Base-by-base conservation (phyloP, 75 land plant species). In the Gnetum montanum region DNA sequence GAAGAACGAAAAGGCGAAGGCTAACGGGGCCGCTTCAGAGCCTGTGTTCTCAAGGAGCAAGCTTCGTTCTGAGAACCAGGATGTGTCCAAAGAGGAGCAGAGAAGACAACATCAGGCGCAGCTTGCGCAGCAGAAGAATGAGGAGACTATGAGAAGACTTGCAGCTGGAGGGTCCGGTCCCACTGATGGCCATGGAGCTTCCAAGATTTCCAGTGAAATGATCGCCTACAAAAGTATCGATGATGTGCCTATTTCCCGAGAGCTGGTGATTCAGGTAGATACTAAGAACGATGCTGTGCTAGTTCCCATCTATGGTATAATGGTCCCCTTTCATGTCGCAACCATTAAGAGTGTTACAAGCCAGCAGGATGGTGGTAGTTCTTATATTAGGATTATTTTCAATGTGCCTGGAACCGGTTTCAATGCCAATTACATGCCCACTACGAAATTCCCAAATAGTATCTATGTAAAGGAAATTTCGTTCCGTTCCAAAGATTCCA, bases 241-340 rank as follows among this genome's bases (percentile, higher is more conserved):
- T 52, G 85, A 77, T 25, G 36, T 82, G 8, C 79, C 83, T 1
- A 59, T 45, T 31, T 44, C 69, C 23, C 75, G 70, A 70, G 90
- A 88, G 11, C 61, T 84, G 31, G 72, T 69, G 81, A 92, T 92
- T 60, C 97, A 92, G 31, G 78, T 92, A 56, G 97, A 92, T 68
- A 80, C 79, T 58, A 92, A 74, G 66, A 81, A 82, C 67, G 97
- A 92, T 41, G 85, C 97, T 28, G 62, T 92, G 16, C 71, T 92
- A 24, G 30, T 88, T 11, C 97, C 97, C 1, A 72, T 92, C 2
- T 76, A 84, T 59, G 97, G 97, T 8, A 70, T 69, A 35, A 79
- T 88, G 81, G 90, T 92, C 5, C 97, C 97, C 4, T 92, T 92
- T 67, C 97, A 92, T 68, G 76, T 92, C 2, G 59, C 90, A 31